Percentiles rank a stretch among this genome's conserved stretches.
phyloP scores from a whole-genome alignment of 495 filamentous ascomycete genomes.

The Xylaria scruposa region DNA sequence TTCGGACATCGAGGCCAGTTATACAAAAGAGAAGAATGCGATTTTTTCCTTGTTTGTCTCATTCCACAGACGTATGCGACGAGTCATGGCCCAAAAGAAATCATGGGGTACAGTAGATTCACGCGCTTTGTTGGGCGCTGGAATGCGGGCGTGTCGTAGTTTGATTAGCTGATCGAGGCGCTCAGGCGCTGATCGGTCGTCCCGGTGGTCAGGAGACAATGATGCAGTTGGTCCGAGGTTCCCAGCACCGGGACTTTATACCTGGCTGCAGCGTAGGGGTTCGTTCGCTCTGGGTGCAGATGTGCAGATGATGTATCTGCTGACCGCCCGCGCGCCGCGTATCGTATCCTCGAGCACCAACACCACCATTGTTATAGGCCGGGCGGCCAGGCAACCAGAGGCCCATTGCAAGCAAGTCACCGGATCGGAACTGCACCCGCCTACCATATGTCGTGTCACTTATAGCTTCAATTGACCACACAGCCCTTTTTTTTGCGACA shows the following conservation, averaged over 20 bases:
- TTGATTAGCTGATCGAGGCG: slow-evolving; percentile 27
- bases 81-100: slow-evolving; percentile 15
- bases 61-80: slow-evolving; percentile 2
- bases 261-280: neutral
- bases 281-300: too few relatives aligned
- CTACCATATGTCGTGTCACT: slow-evolving; percentile 21
- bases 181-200: slow-evolving; percentile 22
- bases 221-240: neutral
- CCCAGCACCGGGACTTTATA: neutral
- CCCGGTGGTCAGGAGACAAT: slow-evolving; percentile 17
- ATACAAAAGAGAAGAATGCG: slow-evolving; percentile 8
- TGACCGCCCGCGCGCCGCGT: slow-evolving; percentile 7
- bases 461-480: slow-evolving; percentile 15
- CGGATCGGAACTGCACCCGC: slow-evolving; percentile 6
- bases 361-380: too few relatives aligned
- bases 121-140: slow-evolving; percentile 8
- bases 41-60: slow-evolving; percentile 15
- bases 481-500: slow-evolving; percentile 10
- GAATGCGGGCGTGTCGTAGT: slow-evolving; percentile 29
- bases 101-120: slow-evolving; percentile 16
- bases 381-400: neutral
- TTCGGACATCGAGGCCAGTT: slow-evolving; percentile 11
- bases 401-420: slow-evolving; percentile 3
- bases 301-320: slow-evolving; percentile 7
- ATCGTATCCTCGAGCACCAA: neutral